Evolutionary conservation across 108 stramenopile species (phyloP).

Genomic region (Bacterosira constricta): DNA sequence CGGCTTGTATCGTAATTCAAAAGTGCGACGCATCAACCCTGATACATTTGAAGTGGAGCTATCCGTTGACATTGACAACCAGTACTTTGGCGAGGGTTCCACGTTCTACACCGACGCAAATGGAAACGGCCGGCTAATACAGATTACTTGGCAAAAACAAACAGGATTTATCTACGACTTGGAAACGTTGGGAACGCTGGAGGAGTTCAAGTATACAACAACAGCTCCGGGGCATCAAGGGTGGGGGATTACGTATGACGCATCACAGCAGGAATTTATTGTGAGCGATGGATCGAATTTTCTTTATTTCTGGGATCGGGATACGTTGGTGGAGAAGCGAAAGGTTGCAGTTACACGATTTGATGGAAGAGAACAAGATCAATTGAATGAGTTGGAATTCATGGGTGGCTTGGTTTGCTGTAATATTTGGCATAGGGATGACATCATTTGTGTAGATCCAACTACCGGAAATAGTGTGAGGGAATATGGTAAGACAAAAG

Average conservation of each 20-base stretch:
- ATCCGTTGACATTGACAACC: constrained; percentile 45
- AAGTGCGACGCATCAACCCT: constrained; percentile 65
- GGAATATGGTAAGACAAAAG: constrained; percentile 75
- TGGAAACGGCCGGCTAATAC: constrained; percentile 50
- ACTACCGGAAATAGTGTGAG: constrained; percentile 66
- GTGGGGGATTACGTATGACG: constrained; percentile 86
- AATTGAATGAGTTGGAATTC: constrained; percentile 83
- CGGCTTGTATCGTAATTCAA: constrained; percentile 70
- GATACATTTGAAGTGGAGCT: constrained; percentile 64
- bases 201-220: constrained; percentile 59
- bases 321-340: constrained; percentile 47
- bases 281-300: constrained; percentile 75
- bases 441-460: constrained; percentile 81
- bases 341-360: constrained; percentile 56
- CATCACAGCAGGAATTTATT: constrained; percentile 62
- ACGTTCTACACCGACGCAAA: constrained; percentile 48
- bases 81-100: constrained; percentile 83
- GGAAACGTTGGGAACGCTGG: constrained; percentile 50
- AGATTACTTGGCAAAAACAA: constrained; percentile 73
- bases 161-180: constrained; percentile 80
- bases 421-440: constrained; percentile 85
- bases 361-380: constrained; percentile 48
- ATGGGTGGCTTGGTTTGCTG: constrained; percentile 78
- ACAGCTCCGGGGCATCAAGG: constrained; percentile 64
- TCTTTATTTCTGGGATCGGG: constrained; percentile 80